Evolutionary conservation across 1,284 basidiomycete genomes (phyloP), one percentile per base, ranked within the genome.

Genomic region (Melanopsichium pennsylvanicum): DNA sequence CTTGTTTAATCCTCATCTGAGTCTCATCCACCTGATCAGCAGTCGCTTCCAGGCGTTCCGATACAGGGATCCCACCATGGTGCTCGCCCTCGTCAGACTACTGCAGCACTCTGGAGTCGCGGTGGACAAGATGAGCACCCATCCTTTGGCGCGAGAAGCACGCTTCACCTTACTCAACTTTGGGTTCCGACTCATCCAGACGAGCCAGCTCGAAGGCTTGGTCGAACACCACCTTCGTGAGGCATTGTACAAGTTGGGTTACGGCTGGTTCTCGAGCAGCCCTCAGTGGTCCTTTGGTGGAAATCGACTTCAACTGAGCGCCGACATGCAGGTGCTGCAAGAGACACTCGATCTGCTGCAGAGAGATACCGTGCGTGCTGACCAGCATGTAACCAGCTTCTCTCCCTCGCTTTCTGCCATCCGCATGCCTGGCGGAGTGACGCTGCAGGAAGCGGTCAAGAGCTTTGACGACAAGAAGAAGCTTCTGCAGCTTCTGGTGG

Each of bases 21-120:
- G 94, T 10, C 85, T 98, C 23, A 81, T 97, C 41, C 89, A 94
- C 69, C 89, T 97, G 83, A 83, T 98, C n/a, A 88, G 92, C 54
- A 97, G 92, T 80, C 88, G 94, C 31, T 86, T 96, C 76, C 93
- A 97, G 83, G 91, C 95, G 22, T 91, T 94, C 55, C 88, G 93
- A 58, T 96, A 97, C 83, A 86, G 90, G 34, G 87, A 90, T 59
- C 88, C 89, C 1, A 89, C 88, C 13, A 87, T 97, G 55, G 93
- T 97, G 85, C 86, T 91, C 39, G 84, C 94, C 15, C 87, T 95
- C 45, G 89, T 93, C 67, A 86, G 90, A 18, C 82, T 98, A 15
- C 87, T 95, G n/a, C 82, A 94, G 64, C 87, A 89, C 25, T 56
- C 70, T 11, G 72, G 62, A 12, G 47, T 62, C 2, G 73, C 78